Conservation (phyloP, 805 yeast genomes). For the Clavispora fructus region DNA sequence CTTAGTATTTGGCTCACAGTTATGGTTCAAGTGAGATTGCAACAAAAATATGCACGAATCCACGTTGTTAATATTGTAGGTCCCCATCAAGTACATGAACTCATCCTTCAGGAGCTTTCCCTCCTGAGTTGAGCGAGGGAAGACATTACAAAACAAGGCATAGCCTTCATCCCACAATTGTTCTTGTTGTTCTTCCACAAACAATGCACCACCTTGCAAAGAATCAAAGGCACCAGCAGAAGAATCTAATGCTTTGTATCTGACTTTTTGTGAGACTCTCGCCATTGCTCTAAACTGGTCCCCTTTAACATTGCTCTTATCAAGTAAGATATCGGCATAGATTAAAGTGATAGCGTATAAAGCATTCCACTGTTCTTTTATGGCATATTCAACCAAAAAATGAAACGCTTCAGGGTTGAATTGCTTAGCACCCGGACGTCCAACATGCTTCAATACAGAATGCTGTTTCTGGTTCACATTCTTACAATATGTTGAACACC, state of each 20-base stretch:
- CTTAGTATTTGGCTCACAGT: slow-evolving; percentile 66
- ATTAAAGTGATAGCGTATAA: slow-evolving; percentile 60
- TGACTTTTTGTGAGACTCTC: slow-evolving; percentile 57
- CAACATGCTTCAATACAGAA: slow-evolving; percentile 48
- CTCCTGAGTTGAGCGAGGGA: slow-evolving; percentile 31
- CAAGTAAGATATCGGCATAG: slow-evolving; percentile 41
- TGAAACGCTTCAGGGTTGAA: slow-evolving; percentile 47
- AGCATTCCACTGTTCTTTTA: slow-evolving; percentile 62
- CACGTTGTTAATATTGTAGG: slow-evolving; percentile 68
- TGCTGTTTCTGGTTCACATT: slow-evolving; percentile 47
- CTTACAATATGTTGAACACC: slow-evolving; percentile 68
- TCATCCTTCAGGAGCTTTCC: slow-evolving; percentile 41
- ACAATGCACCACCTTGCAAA: slow-evolving; percentile 48
- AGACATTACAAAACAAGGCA: slow-evolving; percentile 43
- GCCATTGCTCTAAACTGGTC: slow-evolving; percentile 62
- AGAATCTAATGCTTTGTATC: slow-evolving; percentile 56
- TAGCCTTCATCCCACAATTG: slow-evolving; percentile 56
- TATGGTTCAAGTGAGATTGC: slow-evolving; percentile 72
- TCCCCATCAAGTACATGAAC: slow-evolving; percentile 60
- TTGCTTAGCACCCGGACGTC: slow-evolving; percentile 30
- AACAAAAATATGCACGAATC: slow-evolving; percentile 56
- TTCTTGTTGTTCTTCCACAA: slow-evolving; percentile 53
- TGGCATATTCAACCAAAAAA: slow-evolving; percentile 55
- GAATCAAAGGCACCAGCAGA: slow-evolving; percentile 50
- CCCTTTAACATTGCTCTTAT: slow-evolving; percentile 35